These are phyloP conservation scores for Rhizophora apiculata DNA, from an alignment of 345 rosid genomes.

Conservation along the genomic window DNA sequence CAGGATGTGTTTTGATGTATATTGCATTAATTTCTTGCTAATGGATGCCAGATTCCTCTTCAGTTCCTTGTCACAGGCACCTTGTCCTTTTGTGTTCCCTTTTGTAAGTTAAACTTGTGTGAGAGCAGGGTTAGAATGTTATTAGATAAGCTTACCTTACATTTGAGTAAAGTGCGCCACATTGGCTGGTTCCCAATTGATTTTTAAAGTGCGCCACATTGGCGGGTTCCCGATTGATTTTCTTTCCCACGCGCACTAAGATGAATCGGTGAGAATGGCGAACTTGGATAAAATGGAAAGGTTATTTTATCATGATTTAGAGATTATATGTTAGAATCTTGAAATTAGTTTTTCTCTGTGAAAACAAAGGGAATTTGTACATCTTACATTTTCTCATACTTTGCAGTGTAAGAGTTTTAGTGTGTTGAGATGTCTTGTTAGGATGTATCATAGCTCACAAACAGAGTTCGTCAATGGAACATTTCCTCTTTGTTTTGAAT, in stretches of 20 bases:
- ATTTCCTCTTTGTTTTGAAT: not conserved
- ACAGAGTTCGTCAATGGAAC: not conserved
- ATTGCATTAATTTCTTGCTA: conserved; percentile 6
- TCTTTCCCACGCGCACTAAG: conserved; percentile 8
- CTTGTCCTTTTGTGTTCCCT: conserved; percentile 3
- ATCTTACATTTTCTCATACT: no score
- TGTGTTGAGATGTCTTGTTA: no score
- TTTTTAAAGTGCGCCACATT: conserved; percentile 13
- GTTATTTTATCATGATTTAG: no score
- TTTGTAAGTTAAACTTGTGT: conserved; percentile 17
- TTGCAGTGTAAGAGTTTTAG: no score
- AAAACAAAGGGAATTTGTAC: no score
- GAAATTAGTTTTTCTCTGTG: no score
- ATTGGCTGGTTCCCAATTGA: conserved; percentile 6
- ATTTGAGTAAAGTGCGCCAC: conserved; percentile 13
- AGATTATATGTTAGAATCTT: no score
- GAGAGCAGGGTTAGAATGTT: conserved; percentile 17
- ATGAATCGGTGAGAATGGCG: not conserved
- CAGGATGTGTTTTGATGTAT: not conserved
- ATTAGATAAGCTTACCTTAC: conserved; percentile 11
- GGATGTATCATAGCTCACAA: no score
- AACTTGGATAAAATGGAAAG: no score
- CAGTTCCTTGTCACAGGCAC: not conserved
- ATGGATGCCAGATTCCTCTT: conserved; percentile 6
- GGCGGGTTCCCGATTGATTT: conserved; percentile 2